phyloP scores from a whole-genome alignment of 2,329 filamentous ascomycete species.

The Calonectria honghensis region DNA sequence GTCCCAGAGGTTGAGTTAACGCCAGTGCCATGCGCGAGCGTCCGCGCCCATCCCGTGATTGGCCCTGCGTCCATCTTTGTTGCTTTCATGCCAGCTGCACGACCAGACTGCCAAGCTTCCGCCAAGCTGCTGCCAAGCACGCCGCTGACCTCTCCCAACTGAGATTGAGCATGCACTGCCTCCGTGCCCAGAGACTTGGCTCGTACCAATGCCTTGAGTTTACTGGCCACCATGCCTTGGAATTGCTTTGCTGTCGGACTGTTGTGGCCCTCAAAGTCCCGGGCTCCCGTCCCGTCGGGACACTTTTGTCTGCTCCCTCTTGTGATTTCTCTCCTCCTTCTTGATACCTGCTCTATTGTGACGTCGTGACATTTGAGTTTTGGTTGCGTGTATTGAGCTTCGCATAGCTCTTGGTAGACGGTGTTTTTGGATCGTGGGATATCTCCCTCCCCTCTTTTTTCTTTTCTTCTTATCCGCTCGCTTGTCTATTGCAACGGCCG shows the following conservation, averaged over 20 bases:
- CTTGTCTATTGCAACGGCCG: conserved; percentile 19
- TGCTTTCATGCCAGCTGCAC: conserved; percentile 8
- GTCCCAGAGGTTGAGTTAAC: conserved; percentile 10
- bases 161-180: conserved; percentile 52
- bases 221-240: conserved; percentile 24
- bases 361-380: conserved; percentile 18
- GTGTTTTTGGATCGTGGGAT: conserved; percentile 10
- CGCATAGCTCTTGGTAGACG: not conserved
- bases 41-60: conserved; percentile 11
- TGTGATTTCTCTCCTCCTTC: conserved; percentile 9
- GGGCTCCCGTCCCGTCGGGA: conserved; percentile 9
- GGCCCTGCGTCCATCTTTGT: not conserved
- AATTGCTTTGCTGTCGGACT: conserved; percentile 18
- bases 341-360: conserved; percentile 3
- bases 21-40: not conserved
- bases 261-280: conserved; percentile 33
- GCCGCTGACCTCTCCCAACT: conserved; percentile 17
- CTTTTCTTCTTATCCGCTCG: conserved; percentile 20
- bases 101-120: conserved; percentile 21
- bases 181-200: conserved; percentile 54
- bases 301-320: not conserved
- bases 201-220: conserved; percentile 47
- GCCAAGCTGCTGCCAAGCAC: conserved; percentile 30
- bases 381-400: not conserved
- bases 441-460: not conserved